Conservation (phyloP, 208 protist genomes). For the Leishmania aethiopica region DNA sequence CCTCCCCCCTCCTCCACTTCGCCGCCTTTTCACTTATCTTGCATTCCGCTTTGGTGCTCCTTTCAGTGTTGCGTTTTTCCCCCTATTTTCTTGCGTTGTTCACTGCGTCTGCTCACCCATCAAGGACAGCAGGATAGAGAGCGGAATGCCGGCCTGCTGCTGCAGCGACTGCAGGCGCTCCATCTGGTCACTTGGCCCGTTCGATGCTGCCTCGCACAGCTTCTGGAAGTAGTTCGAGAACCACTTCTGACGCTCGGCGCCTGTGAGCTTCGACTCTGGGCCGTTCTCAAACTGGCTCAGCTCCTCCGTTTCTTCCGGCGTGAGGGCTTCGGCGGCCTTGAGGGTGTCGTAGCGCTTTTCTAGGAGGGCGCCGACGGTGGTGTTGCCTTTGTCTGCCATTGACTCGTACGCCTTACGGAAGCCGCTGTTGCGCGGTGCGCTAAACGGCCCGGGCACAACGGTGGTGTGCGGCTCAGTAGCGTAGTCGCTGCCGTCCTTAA, state of each 20-base stretch:
- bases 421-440: constrained; percentile 56
- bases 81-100: neutral
- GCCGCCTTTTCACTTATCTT: neutral
- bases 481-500: constrained; percentile 83
- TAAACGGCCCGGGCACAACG: constrained; percentile 85
- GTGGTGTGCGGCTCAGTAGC: constrained; percentile 58
- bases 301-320: constrained; percentile 62
- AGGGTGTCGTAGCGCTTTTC: constrained; percentile 86
- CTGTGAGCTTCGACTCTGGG: constrained; percentile 43
- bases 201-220: constrained; percentile 36
- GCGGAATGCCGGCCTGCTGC: constrained; percentile 83
- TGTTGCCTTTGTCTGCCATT: constrained; percentile 79
- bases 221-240: constrained; percentile 69
- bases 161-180: constrained; percentile 84
- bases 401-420: constrained; percentile 88
- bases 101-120: constrained; percentile 62
- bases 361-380: constrained; percentile 69
- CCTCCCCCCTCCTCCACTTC: neutral
- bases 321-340: constrained; percentile 36
- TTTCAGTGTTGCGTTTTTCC: neutral
- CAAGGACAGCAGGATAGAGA: constrained; percentile 80
- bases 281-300: constrained; percentile 55
- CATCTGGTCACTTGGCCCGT: constrained; percentile 61
- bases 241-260: constrained; percentile 69
- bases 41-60: neutral